Percentiles rank a stretch among this genome's conserved stretches.
These are phyloP conservation scores for Pseudocercospora musae DNA, from an alignment of 2,329 filamentous ascomycete genomes.

Conservation along the genomic window DNA sequence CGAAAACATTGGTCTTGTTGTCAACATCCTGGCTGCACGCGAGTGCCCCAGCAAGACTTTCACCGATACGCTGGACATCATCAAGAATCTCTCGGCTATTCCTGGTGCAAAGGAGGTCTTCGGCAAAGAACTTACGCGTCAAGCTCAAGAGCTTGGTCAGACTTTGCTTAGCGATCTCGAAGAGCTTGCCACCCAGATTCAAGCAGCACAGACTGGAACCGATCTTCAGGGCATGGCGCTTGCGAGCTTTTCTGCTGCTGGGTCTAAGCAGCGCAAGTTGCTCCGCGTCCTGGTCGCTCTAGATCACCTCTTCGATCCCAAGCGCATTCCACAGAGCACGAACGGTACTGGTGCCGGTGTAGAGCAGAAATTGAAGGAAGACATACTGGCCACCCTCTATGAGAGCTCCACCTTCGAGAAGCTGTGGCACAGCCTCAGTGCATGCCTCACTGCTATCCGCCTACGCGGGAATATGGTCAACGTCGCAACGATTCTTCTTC, in stretches of 20 bases:
- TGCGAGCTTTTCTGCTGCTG: constrained; percentile 91
- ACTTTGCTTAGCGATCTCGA: constrained; percentile 81
- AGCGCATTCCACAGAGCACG: constrained; percentile 43
- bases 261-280: constrained; percentile 94
- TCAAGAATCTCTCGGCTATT: constrained; percentile 94
- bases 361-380: constrained; percentile 66
- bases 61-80: constrained; percentile 95
- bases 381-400: constrained; percentile 82
- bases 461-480: constrained; percentile 94
- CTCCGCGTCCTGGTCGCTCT: constrained; percentile 88
- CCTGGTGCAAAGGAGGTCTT: constrained; percentile 86
- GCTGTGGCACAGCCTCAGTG: constrained; percentile 89
- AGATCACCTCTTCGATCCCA: constrained; percentile 90
- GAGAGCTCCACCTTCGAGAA: constrained; percentile 85
- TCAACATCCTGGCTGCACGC: constrained; percentile 91
- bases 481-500: constrained; percentile 90
- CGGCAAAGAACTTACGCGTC: constrained; percentile 84
- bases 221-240: constrained; percentile 94
- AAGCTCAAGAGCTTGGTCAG: constrained; percentile 79
- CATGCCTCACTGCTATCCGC: constrained; percentile 81
- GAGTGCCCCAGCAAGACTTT: constrained; percentile 98
- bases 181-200: constrained; percentile 80
- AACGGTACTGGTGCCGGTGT: constrained; percentile 35
- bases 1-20: constrained; percentile 86
- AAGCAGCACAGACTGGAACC: constrained; percentile 80